phyloP scores from a whole-genome alignment of 2,329 filamentous ascomycete genomes.

The Ascochyta lentis region DNA sequence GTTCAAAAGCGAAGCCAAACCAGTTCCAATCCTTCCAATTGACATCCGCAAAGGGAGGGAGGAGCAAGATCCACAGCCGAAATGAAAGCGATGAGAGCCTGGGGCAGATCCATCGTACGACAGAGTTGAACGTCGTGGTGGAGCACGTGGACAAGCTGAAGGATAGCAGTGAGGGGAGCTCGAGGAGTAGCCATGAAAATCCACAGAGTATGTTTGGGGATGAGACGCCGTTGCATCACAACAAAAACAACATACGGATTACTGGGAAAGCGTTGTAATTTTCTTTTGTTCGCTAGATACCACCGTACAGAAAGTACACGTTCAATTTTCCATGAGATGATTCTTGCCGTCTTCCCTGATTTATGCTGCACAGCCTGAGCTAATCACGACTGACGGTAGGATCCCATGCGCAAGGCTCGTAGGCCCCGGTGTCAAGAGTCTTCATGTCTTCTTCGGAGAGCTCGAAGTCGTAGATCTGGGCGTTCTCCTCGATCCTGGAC shows the following conservation, averaged over 20 bases:
- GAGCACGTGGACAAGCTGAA: conserved; percentile 20
- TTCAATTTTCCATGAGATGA: conserved; percentile 13
- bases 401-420: conserved; percentile 67
- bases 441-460: conserved; percentile 65
- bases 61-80: conserved; percentile 21
- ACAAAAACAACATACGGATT: conserved; percentile 19
- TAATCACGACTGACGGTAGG: conserved; percentile 56
- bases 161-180: conserved; percentile 17
- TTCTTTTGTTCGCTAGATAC: conserved; percentile 15
- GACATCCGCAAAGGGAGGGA: conserved; percentile 17
- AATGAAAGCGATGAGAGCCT: conserved; percentile 34
- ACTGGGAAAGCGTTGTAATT: conserved; percentile 9
- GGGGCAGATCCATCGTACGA: conserved; percentile 35
- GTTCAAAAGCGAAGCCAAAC: conserved; percentile 11
- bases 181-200: conserved; percentile 30
- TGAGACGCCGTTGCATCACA: conserved; percentile 30
- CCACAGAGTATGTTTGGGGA: conserved; percentile 35
- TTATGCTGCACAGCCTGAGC: conserved; percentile 3
- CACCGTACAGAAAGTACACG: conserved; percentile 9
- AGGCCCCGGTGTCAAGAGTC: conserved; percentile 60
- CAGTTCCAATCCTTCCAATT: conserved; percentile 30
- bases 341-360: not conserved
- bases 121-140: conserved; percentile 32
- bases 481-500: conserved; percentile 66
- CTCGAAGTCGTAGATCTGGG: conserved; percentile 66